Evolutionary conservation across 1,284 basidiomycete genomes (phyloP), one percentile per base, ranked within the genome.

Genomic region (Ceratobasidium sp.): DNA sequence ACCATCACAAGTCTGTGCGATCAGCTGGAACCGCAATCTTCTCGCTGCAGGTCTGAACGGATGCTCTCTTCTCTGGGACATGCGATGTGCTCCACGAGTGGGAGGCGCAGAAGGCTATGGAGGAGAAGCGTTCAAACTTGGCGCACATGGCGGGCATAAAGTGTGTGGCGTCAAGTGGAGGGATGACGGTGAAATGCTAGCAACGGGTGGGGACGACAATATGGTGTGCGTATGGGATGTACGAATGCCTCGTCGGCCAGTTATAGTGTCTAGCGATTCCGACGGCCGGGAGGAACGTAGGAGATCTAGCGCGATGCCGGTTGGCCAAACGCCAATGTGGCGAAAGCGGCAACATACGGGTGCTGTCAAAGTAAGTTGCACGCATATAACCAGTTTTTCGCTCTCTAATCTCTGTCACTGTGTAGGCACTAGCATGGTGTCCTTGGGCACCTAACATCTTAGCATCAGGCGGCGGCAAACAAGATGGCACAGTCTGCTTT

Each of bases 221-320:
- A 94, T 97, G 18, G 96, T 98, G 78, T 97, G 98, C 84, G 94
- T 97, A 73, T 98, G 97, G 97, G 97, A 98, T 82, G 92, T 93
- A 0, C 88, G 95, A 46, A 86, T 95, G 0, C 84, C 84, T 15
- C 63, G 53, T 49, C 20, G 63, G 23, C 73, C 73, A 10, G 51
- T 67, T 28, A 86, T 1, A 28, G 61, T 60, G 6, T 75, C 71
- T n/a, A n/a, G n/a, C 46, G 44, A n/a, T 10, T n/a, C 51, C 51
- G 51, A 42, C 12, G 33, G 42, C 13, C 7, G 33, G 3, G 15
- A 20, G 20, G 67, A 40, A 56, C 51, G 51, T 39, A 53, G 15
- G 18, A 46, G 71, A 42, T 18, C 13, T 51, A 44, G 87, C 90
- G 46, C 89, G 89, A 13, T 1, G 86, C 92, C 94, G 1, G 93